A percentile compares a stretch with the other conserved stretches of the same genome.
These are phyloP conservation scores for Shiraia bambusicola DNA, from an alignment of 2,329 filamentous ascomycete genomes.

Conservation along the genomic window DNA sequence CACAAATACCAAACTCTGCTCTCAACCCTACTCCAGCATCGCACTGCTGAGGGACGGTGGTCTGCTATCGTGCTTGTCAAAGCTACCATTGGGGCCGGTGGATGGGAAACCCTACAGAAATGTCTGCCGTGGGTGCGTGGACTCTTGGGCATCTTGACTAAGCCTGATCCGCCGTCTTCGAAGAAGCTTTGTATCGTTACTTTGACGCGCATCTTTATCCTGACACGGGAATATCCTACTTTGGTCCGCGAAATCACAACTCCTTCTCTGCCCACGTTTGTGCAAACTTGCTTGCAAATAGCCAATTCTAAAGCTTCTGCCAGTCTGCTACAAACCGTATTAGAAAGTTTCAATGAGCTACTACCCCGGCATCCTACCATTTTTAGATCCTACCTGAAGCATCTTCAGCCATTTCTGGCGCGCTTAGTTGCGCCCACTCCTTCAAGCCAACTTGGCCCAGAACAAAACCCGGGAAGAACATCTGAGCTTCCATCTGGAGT, in stretches of 20 bases:
- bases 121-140: conserved; percentile 74
- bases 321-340: conserved; percentile 64
- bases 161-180: conserved; percentile 71
- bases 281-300: conserved; percentile 71
- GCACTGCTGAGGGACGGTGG: conserved; percentile 72
- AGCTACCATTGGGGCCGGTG: conserved; percentile 76
- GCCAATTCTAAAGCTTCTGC: conserved; percentile 25
- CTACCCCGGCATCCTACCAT: conserved; percentile 81
- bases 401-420: conserved; percentile 64
- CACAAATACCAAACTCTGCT: conserved; percentile 82
- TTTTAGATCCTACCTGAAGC: conserved; percentile 72
- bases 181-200: conserved; percentile 78
- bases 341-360: conserved; percentile 70
- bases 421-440: conserved; percentile 66
- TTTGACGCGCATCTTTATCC: conserved; percentile 78
- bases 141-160: conserved; percentile 76
- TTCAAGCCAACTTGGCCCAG: conserved; percentile 37
- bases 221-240: conserved; percentile 80
- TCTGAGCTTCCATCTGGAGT: conserved; percentile 54
- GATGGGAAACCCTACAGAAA: conserved; percentile 76
- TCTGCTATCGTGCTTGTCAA: conserved; percentile 78
- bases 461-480: conserved; percentile 36
- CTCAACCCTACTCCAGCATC: conserved; percentile 75
- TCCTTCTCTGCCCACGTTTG: conserved; percentile 73
- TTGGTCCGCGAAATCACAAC: conserved; percentile 86